phyloP scores from a whole-genome alignment of 2,329 filamentous ascomycete genomes.

The Drechslerella coelobrocha region DNA sequence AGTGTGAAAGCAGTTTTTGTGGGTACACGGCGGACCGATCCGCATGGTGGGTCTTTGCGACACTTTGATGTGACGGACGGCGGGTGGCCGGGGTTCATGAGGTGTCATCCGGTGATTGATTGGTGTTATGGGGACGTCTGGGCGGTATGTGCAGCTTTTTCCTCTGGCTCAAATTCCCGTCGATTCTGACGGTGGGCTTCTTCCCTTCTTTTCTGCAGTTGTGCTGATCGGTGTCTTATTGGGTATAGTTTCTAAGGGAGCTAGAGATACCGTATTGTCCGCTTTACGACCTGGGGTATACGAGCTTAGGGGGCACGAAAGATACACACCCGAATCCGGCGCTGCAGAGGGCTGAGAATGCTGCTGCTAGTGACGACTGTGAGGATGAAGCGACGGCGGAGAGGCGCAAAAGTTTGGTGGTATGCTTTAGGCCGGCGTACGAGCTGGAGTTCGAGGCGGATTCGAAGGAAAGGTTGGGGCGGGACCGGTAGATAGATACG shows the following conservation, averaged over 20 bases:
- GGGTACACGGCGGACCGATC: constrained; percentile 88
- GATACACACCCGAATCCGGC: constrained; percentile 91
- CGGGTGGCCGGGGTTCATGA: constrained; percentile 91
- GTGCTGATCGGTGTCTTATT: constrained; percentile 19
- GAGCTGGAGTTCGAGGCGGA: constrained; percentile 76
- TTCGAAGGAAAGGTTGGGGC: constrained; percentile 77
- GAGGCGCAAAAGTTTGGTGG: constrained; percentile 55
- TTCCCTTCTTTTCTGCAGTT: no score
- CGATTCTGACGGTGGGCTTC: constrained; percentile 15
- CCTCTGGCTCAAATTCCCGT: constrained; percentile 12
- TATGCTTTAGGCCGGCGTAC: constrained; percentile 73
- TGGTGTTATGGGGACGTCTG: constrained; percentile 97
- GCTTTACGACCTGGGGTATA: constrained; percentile 88
- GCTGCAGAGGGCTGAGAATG: constrained; percentile 60
- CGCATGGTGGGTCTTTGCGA: constrained; percentile 78
- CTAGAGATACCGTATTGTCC: constrained; percentile 82
- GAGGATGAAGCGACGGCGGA: constrained; percentile 56
- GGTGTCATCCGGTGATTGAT: constrained; percentile 93
- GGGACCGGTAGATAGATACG: constrained; percentile 61
- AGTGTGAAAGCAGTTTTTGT: constrained; percentile 80
- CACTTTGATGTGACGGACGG: constrained; percentile 87
- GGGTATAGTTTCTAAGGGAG: constrained; percentile 74
- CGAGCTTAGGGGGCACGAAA: constrained; percentile 84
- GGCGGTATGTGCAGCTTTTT: constrained; percentile 69
- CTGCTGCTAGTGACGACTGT: constrained; percentile 44